Base-by-base conservation (phyloP, 768 basidiomycete genomes). In the Hypsizygus marmoreus region DNA sequence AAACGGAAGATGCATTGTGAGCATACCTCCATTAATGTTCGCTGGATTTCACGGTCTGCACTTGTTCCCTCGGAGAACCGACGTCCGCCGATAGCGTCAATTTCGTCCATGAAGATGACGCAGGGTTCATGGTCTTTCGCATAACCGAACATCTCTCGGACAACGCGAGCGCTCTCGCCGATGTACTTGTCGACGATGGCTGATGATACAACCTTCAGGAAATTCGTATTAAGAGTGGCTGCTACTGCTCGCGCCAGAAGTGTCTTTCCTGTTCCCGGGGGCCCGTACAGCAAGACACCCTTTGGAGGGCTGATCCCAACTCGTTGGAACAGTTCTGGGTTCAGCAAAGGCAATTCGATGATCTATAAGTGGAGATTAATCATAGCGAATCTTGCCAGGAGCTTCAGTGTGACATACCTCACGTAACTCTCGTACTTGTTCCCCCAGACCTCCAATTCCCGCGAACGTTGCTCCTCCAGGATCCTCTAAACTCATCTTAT, bases 401-500 rank as follows among this genome's bases (percentile, higher is more conserved):
- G 41, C 11, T 20, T 34, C 19, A 24, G 24, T 30, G 10, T 29
- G 3, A 69, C 79, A 42, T 58, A 89, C 91, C 76, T 99, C 97
- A 53, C 97, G 84, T 52, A 99, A 69, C 63, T 99, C 97, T 47
- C 97, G 81, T 37, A 99, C 95, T 74, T 99, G 97, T 51, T 98
- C 97, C 33, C 87, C 80, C 45, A 99, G 69, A 16, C 97, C 97
- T 59, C 97, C 97, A 43, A 99, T 97, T 50, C 94, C 95, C 1
- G 95, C 95, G 64, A 98, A 98, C 4, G 91, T 82, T 6, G 91
- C 95, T 39, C 88, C 88, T 72, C 93, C 94, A 2, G 97, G 93
- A 60, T 98, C 95, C 67, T 99, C 97, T 60, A 97, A 73, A 53
- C 92, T 95, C 97, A 98, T 99, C 73, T 97, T 98, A 76, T 99